Evolutionary conservation across 768 basidiomycete genomes (phyloP), one percentile per base, ranked within the genome.

Genomic region (Termitomyces bulborhizus): DNA sequence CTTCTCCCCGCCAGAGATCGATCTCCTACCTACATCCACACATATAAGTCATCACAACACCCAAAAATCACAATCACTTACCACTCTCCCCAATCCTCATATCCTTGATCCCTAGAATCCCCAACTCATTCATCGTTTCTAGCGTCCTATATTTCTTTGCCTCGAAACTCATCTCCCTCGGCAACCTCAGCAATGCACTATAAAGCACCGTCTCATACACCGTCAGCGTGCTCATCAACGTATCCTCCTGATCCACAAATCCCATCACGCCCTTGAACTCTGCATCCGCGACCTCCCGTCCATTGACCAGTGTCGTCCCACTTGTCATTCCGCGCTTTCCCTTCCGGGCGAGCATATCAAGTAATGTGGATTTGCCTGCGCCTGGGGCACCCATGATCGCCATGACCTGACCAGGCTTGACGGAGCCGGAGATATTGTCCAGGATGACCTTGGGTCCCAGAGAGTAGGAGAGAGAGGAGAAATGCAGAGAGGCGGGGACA

Each of bases 181-280:
- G 97, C 27, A 99, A 69, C 60, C 97, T 73, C 63, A 99, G 69
- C 46, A 98, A 67, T 12, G 97, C 97, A 50, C 91, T 94, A 66
- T 97, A 97, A 51, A 98, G 69, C 16, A 99, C 88, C 0, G 95
- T 98, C 76, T 99, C 97, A 69, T 98, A 98, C 21, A 98, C 97
- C 3, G 96, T 99, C 71, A 98, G 74, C 7, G 96, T 98, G 65
- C 88, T 83, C 90, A 99, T 96, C 59, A 99, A 72, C 9, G 93
- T 97, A 68, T 99, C 97, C 69, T 98, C 97, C 70, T 99, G 97
- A 66, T 99, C 96, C 43, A 99, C 97, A 61, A 90, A 99, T 31
- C 97, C 97, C 60, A 88, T 84, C 5, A 98, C 88, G 36, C 84
- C 82, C 67, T 84, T 86, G 76, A 92, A 97, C 66, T 88, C 82